Evolutionary conservation across 768 basidiomycete genomes (phyloP).

Genomic region (Trametopsis cervina): DNA sequence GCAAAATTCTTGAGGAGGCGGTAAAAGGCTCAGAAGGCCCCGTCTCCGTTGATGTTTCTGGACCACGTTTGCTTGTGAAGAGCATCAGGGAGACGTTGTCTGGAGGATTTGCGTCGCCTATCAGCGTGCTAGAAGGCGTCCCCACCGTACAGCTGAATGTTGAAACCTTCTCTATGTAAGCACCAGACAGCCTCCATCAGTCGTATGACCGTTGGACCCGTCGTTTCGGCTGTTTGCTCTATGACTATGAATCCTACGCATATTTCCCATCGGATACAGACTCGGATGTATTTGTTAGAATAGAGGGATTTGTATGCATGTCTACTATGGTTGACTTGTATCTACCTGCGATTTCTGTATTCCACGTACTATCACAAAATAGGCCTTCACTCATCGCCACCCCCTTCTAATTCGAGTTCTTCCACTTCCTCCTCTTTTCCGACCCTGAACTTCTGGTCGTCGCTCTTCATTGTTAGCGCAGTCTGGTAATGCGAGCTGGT

Average conservation of each 20-base stretch:
- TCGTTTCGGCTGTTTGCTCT: not conserved
- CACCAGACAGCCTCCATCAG: not conserved
- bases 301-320: too few species aligned
- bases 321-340: too few species aligned
- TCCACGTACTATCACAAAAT: too few species aligned
- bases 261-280: too few species aligned
- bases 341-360: too few species aligned
- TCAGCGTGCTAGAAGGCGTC: conserved; percentile 15
- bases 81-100: conserved; percentile 5
- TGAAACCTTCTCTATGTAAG: conserved; percentile 12
- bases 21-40: conserved; percentile 18
- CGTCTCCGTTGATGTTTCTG: conserved; percentile 24
- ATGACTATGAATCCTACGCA: not conserved
- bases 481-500: conserved; percentile 90
- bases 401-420: not conserved
- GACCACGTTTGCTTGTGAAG: conserved; percentile 5
- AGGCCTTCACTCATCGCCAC: not conserved
- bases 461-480: conserved; percentile 66
- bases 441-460: conserved; percentile 77
- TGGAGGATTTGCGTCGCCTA: conserved; percentile 7
- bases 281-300: too few species aligned
- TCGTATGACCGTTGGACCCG: not conserved
- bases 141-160: conserved; percentile 14
- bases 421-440: conserved; percentile 30
- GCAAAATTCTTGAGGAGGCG: conserved; percentile 19